Conservation (phyloP, 2,329 filamentous ascomycete genomes). For the Hypomyces rosellus region DNA sequence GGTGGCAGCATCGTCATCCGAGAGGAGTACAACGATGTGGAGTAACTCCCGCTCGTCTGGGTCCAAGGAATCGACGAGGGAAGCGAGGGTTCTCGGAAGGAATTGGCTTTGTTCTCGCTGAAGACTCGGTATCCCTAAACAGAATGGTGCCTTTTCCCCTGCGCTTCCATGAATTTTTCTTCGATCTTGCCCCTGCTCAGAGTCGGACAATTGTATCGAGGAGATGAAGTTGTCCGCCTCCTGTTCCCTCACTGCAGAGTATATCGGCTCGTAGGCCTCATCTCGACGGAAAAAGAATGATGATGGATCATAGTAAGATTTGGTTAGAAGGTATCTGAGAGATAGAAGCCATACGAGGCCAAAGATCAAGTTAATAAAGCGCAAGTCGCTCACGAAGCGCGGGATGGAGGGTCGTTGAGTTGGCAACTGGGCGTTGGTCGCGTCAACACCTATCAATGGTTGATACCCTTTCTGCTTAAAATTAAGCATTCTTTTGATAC, state of each 20-base stretch:
- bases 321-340: background rate
- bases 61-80: constrained; percentile 23
- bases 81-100: constrained; percentile 20
- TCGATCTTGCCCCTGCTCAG: background rate
- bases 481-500: too few species aligned
- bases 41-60: constrained; percentile 20
- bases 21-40: constrained; percentile 24
- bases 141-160: constrained; percentile 18
- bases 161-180: constrained; percentile 19
- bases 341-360: background rate
- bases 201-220: background rate
- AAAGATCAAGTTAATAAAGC: background rate
- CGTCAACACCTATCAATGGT: too few species aligned
- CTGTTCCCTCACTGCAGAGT: background rate
- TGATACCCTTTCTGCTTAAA: too few species aligned
- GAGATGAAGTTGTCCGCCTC: background rate
- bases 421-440: too few species aligned
- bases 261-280: background rate
- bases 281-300: background rate
- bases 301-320: background rate
- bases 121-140: constrained; percentile 25
- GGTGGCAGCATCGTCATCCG: constrained; percentile 19
- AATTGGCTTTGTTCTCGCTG: constrained; percentile 21
- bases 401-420: background rate
- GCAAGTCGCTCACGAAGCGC: background rate